phyloP scores from a whole-genome alignment of 2,329 filamentous ascomycete genomes.

The Diaporthe velutina region DNA sequence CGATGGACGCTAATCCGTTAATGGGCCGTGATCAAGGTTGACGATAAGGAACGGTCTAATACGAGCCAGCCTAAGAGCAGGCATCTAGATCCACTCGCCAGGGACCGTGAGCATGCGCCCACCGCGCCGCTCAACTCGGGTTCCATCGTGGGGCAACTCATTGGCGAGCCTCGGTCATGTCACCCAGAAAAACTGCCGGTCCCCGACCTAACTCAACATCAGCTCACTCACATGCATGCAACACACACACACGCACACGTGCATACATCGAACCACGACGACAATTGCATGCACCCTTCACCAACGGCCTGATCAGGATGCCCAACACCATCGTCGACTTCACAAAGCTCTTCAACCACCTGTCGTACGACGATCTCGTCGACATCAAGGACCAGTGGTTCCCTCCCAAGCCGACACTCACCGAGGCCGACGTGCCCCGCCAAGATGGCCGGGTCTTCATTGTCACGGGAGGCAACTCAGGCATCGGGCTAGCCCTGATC shows the following conservation, averaged over 20 bases:
- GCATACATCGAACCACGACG: background rate
- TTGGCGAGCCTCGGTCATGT: background rate
- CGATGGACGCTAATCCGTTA: background rate
- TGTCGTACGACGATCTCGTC: slow-evolving; percentile 23
- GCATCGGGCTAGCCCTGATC: slow-evolving; percentile 63
- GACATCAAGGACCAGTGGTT: slow-evolving; percentile 40
- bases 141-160: no score
- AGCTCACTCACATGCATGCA: background rate
- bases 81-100: background rate
- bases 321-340: slow-evolving; percentile 37
- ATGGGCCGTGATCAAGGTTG: background rate
- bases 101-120: background rate
- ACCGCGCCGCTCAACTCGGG: background rate
- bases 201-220: background rate
- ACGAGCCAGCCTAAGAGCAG: background rate
- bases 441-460: slow-evolving; percentile 55
- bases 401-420: slow-evolving; percentile 46
- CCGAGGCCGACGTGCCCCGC: slow-evolving; percentile 44
- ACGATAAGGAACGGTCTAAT: background rate
- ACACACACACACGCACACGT: background rate
- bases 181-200: background rate
- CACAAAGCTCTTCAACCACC: slow-evolving; percentile 29
- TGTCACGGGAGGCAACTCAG: slow-evolving; percentile 58
- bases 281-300: no score
- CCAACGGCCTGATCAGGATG: slow-evolving; percentile 9